phyloP scores from a whole-genome alignment of 192 early-diverging fungal species.

The Martensiomyces pterosporus region DNA sequence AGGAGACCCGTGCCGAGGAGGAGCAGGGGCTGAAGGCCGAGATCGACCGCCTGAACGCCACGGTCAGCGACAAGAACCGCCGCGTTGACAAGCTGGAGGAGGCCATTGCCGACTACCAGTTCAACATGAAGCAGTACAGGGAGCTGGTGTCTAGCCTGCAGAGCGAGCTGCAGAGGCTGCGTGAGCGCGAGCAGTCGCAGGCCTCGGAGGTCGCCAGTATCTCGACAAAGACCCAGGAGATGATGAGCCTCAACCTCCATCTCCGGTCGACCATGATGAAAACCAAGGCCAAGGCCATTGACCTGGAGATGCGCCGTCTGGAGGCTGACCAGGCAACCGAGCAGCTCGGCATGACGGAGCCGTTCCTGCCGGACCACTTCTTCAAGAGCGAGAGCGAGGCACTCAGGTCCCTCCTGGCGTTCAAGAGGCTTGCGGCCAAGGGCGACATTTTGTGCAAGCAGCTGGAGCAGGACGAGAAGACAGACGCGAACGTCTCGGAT shows the following conservation, averaged over 20 bases:
- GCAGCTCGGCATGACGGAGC: slow-evolving; percentile 54
- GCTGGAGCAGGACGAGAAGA: slow-evolving; percentile 64
- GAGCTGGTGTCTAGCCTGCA: slow-evolving; percentile 74
- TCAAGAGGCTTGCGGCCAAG: slow-evolving; percentile 83
- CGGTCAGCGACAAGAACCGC: slow-evolving; percentile 58
- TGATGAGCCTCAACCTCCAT: slow-evolving; percentile 75
- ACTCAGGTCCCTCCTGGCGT: slow-evolving; percentile 66
- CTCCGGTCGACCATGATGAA: slow-evolving; percentile 77
- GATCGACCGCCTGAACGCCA: slow-evolving; percentile 64
- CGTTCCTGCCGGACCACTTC: slow-evolving; percentile 84
- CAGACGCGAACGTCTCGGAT: slow-evolving; percentile 47
- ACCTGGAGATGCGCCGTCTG: slow-evolving; percentile 83
- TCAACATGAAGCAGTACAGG: slow-evolving; percentile 81
- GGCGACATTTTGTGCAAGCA: slow-evolving; percentile 69
- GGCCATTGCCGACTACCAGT: slow-evolving; percentile 79
- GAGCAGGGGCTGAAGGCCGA: slow-evolving; percentile 82
- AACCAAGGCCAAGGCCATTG: slow-evolving; percentile 83
- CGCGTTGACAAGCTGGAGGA: slow-evolving; percentile 68
- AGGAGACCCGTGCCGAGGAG: slow-evolving; percentile 87
- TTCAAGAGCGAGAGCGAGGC: slow-evolving; percentile 75
- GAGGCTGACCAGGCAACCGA: slow-evolving; percentile 81
- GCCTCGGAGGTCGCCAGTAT: slow-evolving; percentile 53
- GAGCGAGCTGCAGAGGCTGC: slow-evolving; percentile 67
- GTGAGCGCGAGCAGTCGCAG: slow-evolving; percentile 63
- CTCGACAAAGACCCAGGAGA: slow-evolving; percentile 71